Evolutionary conservation across 2,329 filamentous ascomycete genomes (phyloP).

Genomic region (Aspergillus unguis): DNA sequence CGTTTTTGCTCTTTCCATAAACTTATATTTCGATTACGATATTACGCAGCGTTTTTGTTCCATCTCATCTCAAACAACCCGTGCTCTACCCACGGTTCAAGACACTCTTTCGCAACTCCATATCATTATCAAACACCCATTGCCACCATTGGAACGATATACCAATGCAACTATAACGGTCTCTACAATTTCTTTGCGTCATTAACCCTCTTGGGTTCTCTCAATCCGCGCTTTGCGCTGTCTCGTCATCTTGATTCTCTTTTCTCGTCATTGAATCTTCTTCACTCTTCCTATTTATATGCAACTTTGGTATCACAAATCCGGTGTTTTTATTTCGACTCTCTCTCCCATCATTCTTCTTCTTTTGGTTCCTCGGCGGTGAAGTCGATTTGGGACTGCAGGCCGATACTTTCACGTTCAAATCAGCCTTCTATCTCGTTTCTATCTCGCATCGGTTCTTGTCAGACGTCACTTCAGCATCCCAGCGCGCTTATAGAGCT

Average conservation of each 20-base stretch:
- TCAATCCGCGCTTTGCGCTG: slow-evolving; percentile 26
- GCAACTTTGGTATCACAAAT: slow-evolving; percentile 24
- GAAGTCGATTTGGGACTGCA: slow-evolving; percentile 21
- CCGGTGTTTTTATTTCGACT: slow-evolving; percentile 18
- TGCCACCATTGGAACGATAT: slow-evolving; percentile 32
- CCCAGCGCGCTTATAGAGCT: slow-evolving; percentile 12
- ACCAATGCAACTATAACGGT: slow-evolving; percentile 43
- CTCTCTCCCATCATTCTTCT: slow-evolving; percentile 21
- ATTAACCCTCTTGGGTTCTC: slow-evolving; percentile 24
- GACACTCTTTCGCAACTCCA: slow-evolving; percentile 20
- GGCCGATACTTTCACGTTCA: slow-evolving; percentile 22
- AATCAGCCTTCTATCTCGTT: slow-evolving; percentile 26
- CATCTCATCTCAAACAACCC: slow-evolving; percentile 9
- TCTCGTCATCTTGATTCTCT: slow-evolving; percentile 22
- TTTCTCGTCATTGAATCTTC: slow-evolving; percentile 25
- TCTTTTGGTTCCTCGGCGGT: slow-evolving; percentile 20
- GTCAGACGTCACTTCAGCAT: slow-evolving; percentile 10
- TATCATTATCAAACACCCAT: slow-evolving; percentile 18
- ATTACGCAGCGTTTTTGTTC: slow-evolving; percentile 37
- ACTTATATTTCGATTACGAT: slow-evolving; percentile 35
- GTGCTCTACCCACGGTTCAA: slow-evolving; percentile 17
- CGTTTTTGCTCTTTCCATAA: slow-evolving; percentile 24
- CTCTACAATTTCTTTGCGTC: slow-evolving; percentile 36
- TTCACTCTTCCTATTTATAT: slow-evolving; percentile 28
- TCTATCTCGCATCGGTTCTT: slow-evolving; percentile 16